Conservation (phyloP, 768 basidiomycete species). For the Tylopilus subfusipes region DNA sequence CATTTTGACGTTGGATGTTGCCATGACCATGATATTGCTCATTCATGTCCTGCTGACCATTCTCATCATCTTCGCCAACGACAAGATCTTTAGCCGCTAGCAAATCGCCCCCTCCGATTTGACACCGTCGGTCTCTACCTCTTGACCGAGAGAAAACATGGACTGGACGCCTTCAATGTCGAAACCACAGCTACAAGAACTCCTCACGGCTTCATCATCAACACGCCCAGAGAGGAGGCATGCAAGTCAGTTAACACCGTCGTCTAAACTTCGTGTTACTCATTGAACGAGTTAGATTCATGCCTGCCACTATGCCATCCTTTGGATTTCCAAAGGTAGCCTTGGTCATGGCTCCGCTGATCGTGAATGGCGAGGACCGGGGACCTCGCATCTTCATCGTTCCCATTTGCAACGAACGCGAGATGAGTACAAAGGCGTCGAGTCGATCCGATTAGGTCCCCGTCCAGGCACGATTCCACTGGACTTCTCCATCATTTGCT, state of each 20-base stretch:
- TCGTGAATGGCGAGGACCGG: slow-evolving; percentile 47
- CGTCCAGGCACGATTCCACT: slow-evolving; percentile 53
- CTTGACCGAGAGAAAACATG: slow-evolving; percentile 55
- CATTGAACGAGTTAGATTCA: slow-evolving; percentile 40
- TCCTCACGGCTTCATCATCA: slow-evolving; percentile 47
- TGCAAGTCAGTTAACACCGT: slow-evolving; percentile 42
- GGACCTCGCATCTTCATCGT: slow-evolving; percentile 55
- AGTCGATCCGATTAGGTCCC: slow-evolving; percentile 47
- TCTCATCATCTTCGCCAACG: slow-evolving; percentile 46
- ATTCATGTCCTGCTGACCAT: slow-evolving; percentile 50
- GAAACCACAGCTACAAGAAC: slow-evolving; percentile 58
- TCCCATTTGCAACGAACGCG: slow-evolving; percentile 48
- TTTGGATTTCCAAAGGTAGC: slow-evolving; percentile 55
- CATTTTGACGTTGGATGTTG: slow-evolving; percentile 46
- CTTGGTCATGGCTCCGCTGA: slow-evolving; percentile 53
- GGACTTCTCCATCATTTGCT: slow-evolving; percentile 55
- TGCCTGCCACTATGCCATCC: slow-evolving; percentile 54
- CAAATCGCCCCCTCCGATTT: slow-evolving; percentile 48
- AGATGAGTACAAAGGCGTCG: slow-evolving; percentile 54
- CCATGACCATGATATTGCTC: slow-evolving; percentile 51
- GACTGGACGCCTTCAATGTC: slow-evolving; percentile 57
- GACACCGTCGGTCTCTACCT: slow-evolving; percentile 53
- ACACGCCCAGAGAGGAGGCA: slow-evolving; percentile 56
- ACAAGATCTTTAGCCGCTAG: slow-evolving; percentile 47
- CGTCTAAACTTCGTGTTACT: neutral